Evolutionary conservation across 345 rosid genomes (phyloP).

Genomic region (Bruguiera parviflora): DNA sequence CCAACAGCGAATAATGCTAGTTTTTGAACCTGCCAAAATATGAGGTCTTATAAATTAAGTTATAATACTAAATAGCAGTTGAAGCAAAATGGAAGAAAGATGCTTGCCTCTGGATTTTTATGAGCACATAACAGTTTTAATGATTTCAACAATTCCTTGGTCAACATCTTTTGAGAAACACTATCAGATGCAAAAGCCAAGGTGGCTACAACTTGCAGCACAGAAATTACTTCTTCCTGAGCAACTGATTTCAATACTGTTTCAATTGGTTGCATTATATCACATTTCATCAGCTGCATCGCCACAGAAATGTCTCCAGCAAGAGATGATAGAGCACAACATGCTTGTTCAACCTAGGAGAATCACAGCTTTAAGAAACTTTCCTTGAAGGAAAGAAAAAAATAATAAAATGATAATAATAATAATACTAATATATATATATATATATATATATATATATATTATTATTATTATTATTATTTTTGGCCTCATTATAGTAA

Average conservation of each 20-base stretch:
- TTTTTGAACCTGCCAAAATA: slow-evolving; percentile 73
- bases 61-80: slow-evolving; percentile 14
- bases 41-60: slow-evolving; percentile 16
- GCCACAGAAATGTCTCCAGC: slow-evolving; percentile 88
- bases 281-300: slow-evolving; percentile 94
- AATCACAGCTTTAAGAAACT: slow-evolving; percentile 22
- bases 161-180: slow-evolving; percentile 86
- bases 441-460: neutral
- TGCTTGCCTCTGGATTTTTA: slow-evolving; percentile 78
- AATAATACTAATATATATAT: too few species aligned
- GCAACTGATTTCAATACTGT: slow-evolving; percentile 70
- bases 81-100: slow-evolving; percentile 24
- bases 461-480: too few species aligned
- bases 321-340: slow-evolving; percentile 89
- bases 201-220: slow-evolving; percentile 79
- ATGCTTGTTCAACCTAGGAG: slow-evolving; percentile 93
- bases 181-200: slow-evolving; percentile 84
- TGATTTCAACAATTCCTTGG: slow-evolving; percentile 77
- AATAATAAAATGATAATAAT: too few species aligned
- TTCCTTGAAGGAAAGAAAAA: slow-evolving; percentile 13
- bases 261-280: slow-evolving; percentile 92
- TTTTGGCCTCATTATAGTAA: slow-evolving; percentile 13
- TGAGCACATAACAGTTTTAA: slow-evolving; percentile 79
- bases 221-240: slow-evolving; percentile 80
- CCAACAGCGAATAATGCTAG: slow-evolving; percentile 86